Evolutionary conservation across 805 yeast genomes (phyloP).

Genomic region (Wickerhamia fluorescens): DNA sequence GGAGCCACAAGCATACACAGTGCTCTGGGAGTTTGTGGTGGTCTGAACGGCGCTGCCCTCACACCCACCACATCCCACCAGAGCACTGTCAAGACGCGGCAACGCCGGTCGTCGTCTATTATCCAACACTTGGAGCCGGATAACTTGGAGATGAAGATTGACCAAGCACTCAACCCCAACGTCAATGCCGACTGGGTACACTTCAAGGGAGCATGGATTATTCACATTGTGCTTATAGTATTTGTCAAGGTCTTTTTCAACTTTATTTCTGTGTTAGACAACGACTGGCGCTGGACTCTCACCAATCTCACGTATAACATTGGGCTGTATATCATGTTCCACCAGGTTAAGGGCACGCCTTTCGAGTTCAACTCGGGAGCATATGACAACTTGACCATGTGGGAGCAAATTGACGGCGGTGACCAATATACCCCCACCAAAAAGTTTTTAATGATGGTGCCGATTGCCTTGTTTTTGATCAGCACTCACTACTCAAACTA

Average conservation of each 20-base stretch:
- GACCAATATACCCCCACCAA: slow-evolving; percentile 96
- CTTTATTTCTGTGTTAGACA: slow-evolving; percentile 71
- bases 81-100: slow-evolving; percentile 20
- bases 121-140: slow-evolving; percentile 92
- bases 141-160: slow-evolving; percentile 83
- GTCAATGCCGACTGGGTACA: slow-evolving; percentile 96
- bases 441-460: slow-evolving; percentile 88
- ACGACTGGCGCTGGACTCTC: slow-evolving; percentile 87
- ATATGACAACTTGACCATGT: slow-evolving; percentile 91
- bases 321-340: slow-evolving; percentile 94
- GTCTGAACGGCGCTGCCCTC: too few species aligned
- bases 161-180: slow-evolving; percentile 82
- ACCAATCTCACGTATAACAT: slow-evolving; percentile 85
- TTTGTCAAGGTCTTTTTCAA: slow-evolving; percentile 72
- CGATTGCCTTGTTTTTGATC: slow-evolving; percentile 75
- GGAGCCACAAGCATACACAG: slow-evolving; percentile 1
- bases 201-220: slow-evolving; percentile 92
- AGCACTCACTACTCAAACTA: slow-evolving; percentile 89
- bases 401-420: slow-evolving; percentile 97
- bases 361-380: slow-evolving; percentile 97
- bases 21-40: too few species aligned
- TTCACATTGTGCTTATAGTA: slow-evolving; percentile 77
- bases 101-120: slow-evolving; percentile 78
- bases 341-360: slow-evolving; percentile 93
- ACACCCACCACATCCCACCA: slow-evolving; percentile 22